phyloP scores from a whole-genome alignment of 345 rosid genomes.

The Gossypium stocksii region DNA sequence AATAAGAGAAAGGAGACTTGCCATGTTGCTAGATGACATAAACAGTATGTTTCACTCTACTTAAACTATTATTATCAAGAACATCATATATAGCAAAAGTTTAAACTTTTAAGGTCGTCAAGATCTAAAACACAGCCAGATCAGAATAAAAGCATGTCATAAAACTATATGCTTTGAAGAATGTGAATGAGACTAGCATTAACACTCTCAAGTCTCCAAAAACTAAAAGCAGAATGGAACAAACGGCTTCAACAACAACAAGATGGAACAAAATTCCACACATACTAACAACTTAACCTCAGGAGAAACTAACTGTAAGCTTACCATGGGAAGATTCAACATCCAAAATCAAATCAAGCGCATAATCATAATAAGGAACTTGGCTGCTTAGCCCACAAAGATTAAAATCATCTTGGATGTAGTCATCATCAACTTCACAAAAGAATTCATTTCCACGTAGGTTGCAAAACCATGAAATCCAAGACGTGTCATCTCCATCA shows the following conservation, averaged over 20 bases:
- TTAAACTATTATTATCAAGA: neutral
- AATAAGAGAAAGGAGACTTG: neutral
- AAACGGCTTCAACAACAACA: neutral
- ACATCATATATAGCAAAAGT: neutral
- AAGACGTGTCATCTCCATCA: constrained; percentile 95
- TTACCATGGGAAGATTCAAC: constrained; percentile 92
- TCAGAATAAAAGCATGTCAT: neutral
- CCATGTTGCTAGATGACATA: neutral
- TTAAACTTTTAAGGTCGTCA: neutral
- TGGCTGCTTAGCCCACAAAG: constrained; percentile 92
- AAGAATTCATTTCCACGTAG: constrained; percentile 94
- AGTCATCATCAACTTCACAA: constrained; percentile 99
- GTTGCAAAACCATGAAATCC: constrained; percentile 98
- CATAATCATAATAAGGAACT: constrained; percentile 95
- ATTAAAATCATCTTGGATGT: constrained; percentile 96
- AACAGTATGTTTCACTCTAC: neutral
- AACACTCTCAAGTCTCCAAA: neutral
- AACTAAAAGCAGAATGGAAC: neutral
- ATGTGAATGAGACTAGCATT: neutral
- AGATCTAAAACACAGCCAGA: neutral
- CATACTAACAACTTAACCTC: constrained; percentile 47
- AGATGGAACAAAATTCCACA: neutral
- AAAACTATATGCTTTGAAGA: neutral
- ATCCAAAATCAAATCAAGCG: constrained; percentile 95
- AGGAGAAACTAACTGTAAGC: constrained; percentile 38